Evolutionary conservation across 169 alveolate genomes (phyloP).

Genomic region (Plasmodium coatneyi): DNA sequence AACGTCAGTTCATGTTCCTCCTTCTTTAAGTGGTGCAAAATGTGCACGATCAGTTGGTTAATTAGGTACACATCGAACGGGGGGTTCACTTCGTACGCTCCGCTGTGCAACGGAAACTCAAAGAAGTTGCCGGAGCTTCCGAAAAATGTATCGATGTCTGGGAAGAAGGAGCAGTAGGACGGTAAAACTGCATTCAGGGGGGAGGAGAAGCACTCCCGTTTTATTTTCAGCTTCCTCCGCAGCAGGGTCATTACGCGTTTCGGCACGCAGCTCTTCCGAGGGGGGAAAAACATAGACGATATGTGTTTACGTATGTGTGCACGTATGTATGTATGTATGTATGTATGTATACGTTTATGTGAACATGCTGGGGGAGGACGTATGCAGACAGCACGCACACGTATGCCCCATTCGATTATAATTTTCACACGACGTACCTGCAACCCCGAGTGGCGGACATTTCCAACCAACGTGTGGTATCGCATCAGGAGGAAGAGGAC

Average conservation of each 20-base stretch:
- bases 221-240: constrained; percentile 13
- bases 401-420: neutral
- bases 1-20: constrained; percentile 48
- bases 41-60: constrained; percentile 44
- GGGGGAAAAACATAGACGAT: neutral
- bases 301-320: neutral
- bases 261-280: constrained; percentile 57
- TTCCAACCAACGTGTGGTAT: constrained; percentile 59
- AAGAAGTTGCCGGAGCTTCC: constrained; percentile 73
- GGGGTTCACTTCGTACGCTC: constrained; percentile 69
- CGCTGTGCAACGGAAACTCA: constrained; percentile 12
- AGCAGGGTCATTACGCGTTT: constrained; percentile 28
- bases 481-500: constrained; percentile 27
- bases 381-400: neutral
- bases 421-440: constrained; percentile 12
- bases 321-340: neutral
- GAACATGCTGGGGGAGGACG: neutral
- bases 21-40: constrained; percentile 49
- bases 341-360: neutral
- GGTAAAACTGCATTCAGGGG: constrained; percentile 59
- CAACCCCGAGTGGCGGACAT: constrained; percentile 40
- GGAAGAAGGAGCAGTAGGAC: constrained; percentile 59
- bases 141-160: constrained; percentile 70
- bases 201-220: constrained; percentile 74
- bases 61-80: constrained; percentile 72